These are phyloP conservation scores for Epichloe amarillans DNA, from an alignment of 2,329 filamentous ascomycete genomes.

Conservation along the genomic window DNA sequence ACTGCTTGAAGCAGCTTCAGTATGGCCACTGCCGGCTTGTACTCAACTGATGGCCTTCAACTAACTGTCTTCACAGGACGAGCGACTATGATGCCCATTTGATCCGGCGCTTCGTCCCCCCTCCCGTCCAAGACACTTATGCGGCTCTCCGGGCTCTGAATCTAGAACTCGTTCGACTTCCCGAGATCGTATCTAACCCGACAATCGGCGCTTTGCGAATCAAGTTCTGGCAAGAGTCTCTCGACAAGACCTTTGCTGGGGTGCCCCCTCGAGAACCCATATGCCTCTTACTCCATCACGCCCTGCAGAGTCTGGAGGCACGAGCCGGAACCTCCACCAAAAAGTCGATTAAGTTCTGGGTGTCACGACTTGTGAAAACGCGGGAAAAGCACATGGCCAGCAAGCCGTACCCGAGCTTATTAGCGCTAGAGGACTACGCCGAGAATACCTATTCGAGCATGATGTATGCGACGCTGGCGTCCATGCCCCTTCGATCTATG, in stretches of 20 bases:
- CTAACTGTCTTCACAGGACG: conserved; percentile 38
- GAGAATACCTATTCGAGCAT: conserved; percentile 92
- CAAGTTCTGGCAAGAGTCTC: conserved; percentile 86
- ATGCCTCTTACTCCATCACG: conserved; percentile 66
- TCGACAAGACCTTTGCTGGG: conserved; percentile 65
- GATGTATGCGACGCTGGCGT: conserved; percentile 74
- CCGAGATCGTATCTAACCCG: conserved; percentile 79
- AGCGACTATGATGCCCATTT: conserved; percentile 84
- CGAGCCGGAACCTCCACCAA: conserved; percentile 26
- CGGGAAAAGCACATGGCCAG: conserved; percentile 76
- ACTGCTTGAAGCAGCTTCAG: conserved; percentile 41
- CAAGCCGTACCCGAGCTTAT: conserved; percentile 61
- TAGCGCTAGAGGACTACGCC: conserved; percentile 71
- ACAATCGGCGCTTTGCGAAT: conserved; percentile 79
- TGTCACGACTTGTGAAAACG: conserved; percentile 64
- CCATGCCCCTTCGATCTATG: conserved; percentile 66
- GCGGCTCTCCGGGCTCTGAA: conserved; percentile 86
- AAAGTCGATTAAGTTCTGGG: conserved; percentile 55
- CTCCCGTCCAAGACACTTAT: conserved; percentile 65
- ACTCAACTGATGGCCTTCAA: no score
- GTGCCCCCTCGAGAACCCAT: conserved; percentile 82
- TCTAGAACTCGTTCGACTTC: conserved; percentile 77
- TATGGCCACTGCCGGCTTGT: conserved; percentile 13
- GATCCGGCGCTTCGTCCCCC: conserved; percentile 74
- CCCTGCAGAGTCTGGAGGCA: conserved; percentile 48